Evolutionary conservation across 139 green algal genomes (phyloP), one percentile per base, ranked within the genome.

Genomic region (Diplosphaera chodatii): DNA sequence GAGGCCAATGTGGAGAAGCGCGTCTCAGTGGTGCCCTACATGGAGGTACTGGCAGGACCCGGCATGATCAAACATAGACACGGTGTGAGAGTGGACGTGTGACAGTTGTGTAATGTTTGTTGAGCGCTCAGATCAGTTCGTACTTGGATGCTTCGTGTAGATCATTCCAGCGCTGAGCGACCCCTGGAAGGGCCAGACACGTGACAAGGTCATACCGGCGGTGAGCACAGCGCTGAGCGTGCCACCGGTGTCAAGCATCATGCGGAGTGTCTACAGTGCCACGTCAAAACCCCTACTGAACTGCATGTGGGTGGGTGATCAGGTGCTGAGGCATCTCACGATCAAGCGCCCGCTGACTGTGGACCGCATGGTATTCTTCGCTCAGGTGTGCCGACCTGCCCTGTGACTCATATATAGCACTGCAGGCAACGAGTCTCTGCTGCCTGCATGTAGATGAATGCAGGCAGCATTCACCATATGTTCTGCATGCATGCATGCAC

Each of bases 281-380:
- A n/a, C n/a, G n/a, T n/a, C n/a, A n/a, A n/a, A n/a, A n/a, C n/a
- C n/a, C n/a, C n/a, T n/a, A n/a, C n/a, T n/a, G n/a, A n/a, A n/a
- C n/a, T n/a, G n/a, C n/a, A n/a, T n/a, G n/a, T n/a, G n/a, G n/a
- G n/a, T n/a, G n/a, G n/a, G n/a, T n/a, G 22, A 27, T 40, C 74
- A 86, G 78, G 72, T 91, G 20, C 65, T 92, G 28, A 81, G 76
- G 65, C 72, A 85, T 55, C 76, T 92, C 21, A 85, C 78, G 10
- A 68, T 75, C 21, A 85, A 86, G 74, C 84, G 87, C 18, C 63
- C 80, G 1, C 3, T 78, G 4, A 64, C 74, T 28, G 75, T 66
- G 1, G 70, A 83, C 66, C 70, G 87, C 40, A 55, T 55, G 3
- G 75, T 86, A n/a, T 91, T 89, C 56, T 91, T 88, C 71, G 66